Base-by-base conservation (phyloP, 768 basidiomycete genomes). In the Cystofilobasidium macerans region DNA sequence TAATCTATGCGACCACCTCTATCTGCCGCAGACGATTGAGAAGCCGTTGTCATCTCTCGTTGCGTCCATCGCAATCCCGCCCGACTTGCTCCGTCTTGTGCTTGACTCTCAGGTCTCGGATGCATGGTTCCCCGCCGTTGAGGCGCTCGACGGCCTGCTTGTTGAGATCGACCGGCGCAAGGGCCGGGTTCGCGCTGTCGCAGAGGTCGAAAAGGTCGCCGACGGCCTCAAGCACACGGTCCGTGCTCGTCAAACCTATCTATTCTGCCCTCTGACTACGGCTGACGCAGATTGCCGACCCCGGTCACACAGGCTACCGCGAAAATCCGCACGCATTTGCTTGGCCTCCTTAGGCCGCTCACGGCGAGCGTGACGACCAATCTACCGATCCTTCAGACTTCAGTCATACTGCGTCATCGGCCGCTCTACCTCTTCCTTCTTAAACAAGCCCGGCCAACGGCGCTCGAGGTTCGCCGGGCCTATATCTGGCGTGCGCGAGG, bases 181-280 rank as follows among this genome's bases (percentile, higher is more conserved):
- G 22, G 40, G 84, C 14, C 83, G 89, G 60, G 90, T 97, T 43
- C 89, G 88, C 73, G 89, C 89, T 6, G 87, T 89, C 2, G 80
- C 86, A 68, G 89, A 92, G 73, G 74, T 97, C 13, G 83, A 82
- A 12, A 86, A 90, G 70, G 84, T 95, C 6, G 82, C 84, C 0
- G 92, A 97, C 71, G 92, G 88, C 1, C 77, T 98, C 47, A 82
- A 92, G 38, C 85, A 94, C 76, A 88, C 88, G 74, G 92, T 92
- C 77, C 40, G 86, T 77, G 33, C 36, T 24, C 18, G 18, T 33
- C n/a, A 24, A 48, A 57, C 16, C n/a, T 3, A 22, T 1, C 8
- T 14, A 2, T 20, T 36, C 22, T 24, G 18, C 14, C 35, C 33
- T 35, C 11, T 26, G 32, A 45, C 54, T 35, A 30, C 33, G 32